Percentiles rank a stretch among this genome's conserved stretches.
Evolutionary conservation across 768 basidiomycete genomes (phyloP).

Genomic region (Mycena venus): DNA sequence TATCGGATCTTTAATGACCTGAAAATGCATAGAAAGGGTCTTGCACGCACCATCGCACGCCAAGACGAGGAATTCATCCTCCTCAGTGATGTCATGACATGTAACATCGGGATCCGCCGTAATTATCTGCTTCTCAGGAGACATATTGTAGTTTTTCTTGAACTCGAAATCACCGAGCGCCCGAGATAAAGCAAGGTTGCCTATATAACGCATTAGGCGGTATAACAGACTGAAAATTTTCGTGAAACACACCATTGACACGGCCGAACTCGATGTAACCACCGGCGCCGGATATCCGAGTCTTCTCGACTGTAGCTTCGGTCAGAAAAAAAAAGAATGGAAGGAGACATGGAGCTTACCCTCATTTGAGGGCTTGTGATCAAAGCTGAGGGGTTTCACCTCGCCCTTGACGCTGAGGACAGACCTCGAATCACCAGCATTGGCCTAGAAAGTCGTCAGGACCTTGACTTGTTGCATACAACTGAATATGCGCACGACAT

Average conservation of each 20-base stretch:
- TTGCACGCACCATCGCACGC: constrained; percentile 90
- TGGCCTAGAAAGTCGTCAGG: constrained; percentile 74
- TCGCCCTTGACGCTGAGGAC: constrained; percentile 89
- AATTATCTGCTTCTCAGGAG: constrained; percentile 93
- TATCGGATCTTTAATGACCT: constrained; percentile 46
- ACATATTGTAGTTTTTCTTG: constrained; percentile 89
- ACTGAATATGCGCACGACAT: constrained; percentile 69
- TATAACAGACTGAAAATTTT: background rate
- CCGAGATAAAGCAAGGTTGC: constrained; percentile 94
- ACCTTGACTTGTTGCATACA: constrained; percentile 11
- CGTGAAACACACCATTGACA: constrained; percentile 82
- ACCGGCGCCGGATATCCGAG: constrained; percentile 90
- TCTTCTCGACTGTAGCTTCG: constrained; percentile 74
- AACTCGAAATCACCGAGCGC: constrained; percentile 99
- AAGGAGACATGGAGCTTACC: constrained; percentile 58
- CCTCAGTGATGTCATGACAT: constrained; percentile 82
- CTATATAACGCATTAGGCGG: constrained; percentile 53
- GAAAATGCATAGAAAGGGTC: background rate
- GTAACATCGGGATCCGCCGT: constrained; percentile 95
- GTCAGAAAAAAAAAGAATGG: constrained; percentile 25
- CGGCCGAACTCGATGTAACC: constrained; percentile 97
- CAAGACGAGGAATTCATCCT: constrained; percentile 97
- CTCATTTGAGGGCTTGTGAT: constrained; percentile 95
- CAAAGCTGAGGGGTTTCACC: constrained; percentile 90
- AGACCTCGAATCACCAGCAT: constrained; percentile 96